A percentile compares a stretch with the other conserved stretches of the same genome.
These are phyloP conservation scores for Xylaria sp. DNA, from an alignment of 495 filamentous ascomycete species.

Conservation along the genomic window DNA sequence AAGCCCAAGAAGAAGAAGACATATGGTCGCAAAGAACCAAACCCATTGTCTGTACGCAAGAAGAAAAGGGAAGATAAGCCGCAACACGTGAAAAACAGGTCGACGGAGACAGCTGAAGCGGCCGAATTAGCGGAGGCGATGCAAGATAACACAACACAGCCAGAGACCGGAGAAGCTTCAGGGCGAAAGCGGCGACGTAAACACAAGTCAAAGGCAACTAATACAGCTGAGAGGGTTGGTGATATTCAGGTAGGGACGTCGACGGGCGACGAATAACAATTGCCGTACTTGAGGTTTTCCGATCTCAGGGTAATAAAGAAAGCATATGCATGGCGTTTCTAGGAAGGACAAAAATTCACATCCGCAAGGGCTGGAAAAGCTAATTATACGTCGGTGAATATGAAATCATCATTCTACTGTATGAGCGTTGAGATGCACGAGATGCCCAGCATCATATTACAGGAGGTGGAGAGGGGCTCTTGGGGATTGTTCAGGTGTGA, in stretches of 20 bases:
- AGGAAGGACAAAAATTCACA: conserved; percentile 14
- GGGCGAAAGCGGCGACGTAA: conserved; percentile 57
- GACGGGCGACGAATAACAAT: conserved; percentile 26
- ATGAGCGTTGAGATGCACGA: neutral
- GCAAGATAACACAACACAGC: conserved; percentile 12
- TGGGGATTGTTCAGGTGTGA: too few species aligned
- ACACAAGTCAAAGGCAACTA: conserved; percentile 42
- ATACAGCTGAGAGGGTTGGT: conserved; percentile 23
- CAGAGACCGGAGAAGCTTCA: conserved; percentile 30
- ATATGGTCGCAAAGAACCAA: conserved; percentile 79
- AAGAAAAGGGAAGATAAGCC: conserved; percentile 67
- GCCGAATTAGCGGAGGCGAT: conserved; percentile 30
- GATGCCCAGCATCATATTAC: neutral
- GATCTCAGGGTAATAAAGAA: conserved; percentile 30
- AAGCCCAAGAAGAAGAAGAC: conserved; percentile 58
- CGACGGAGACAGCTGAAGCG: conserved; percentile 26
- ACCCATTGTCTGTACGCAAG: conserved; percentile 91
- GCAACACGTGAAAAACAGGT: conserved; percentile 29
- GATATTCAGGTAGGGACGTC: conserved; percentile 20
- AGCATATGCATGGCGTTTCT: conserved; percentile 30
- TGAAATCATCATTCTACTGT: neutral
- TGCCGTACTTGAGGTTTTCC: neutral
- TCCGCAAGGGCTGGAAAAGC: conserved; percentile 5
- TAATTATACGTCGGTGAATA: conserved; percentile 17
- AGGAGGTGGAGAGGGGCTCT: neutral